These are phyloP conservation scores for Alternaria brassicae DNA, from an alignment of 2,329 filamentous ascomycete species.

Conservation along the genomic window DNA sequence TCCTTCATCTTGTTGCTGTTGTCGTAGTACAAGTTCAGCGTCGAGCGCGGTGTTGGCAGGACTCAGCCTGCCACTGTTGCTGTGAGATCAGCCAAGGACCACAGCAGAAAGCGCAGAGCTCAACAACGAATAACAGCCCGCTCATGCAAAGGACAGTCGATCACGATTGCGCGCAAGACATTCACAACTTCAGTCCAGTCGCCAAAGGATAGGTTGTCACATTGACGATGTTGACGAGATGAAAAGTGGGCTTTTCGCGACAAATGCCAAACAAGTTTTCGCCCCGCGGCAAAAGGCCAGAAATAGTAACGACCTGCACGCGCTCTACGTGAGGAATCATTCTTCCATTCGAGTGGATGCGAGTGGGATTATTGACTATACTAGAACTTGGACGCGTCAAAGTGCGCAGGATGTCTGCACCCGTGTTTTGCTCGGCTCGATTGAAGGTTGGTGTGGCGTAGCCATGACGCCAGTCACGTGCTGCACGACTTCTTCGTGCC, in stretches of 20 bases:
- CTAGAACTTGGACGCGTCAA: neutral
- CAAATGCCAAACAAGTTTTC: slow-evolving; percentile 11
- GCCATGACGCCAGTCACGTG: slow-evolving; percentile 29
- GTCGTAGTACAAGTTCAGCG: neutral
- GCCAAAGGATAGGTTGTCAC: neutral
- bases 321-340: neutral
- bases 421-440: neutral
- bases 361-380: neutral
- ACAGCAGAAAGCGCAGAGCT: neutral
- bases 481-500: slow-evolving; percentile 24
- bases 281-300: slow-evolving; percentile 1
- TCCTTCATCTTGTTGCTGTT: neutral
- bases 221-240: slow-evolving; percentile 11
- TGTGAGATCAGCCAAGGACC: neutral
- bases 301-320: neutral
- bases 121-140: neutral
- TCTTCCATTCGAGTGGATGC: neutral
- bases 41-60: neutral
- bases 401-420: neutral
- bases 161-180: neutral
- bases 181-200: neutral
- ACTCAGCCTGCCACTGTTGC: neutral
- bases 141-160: neutral
- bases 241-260: slow-evolving; percentile 15
- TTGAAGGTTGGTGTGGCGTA: neutral